A percentile compares a stretch with the other conserved stretches of the same genome.
Conservation (phyloP, 2,329 filamentous ascomycete species). For the Westerdykella aurantiaca region DNA sequence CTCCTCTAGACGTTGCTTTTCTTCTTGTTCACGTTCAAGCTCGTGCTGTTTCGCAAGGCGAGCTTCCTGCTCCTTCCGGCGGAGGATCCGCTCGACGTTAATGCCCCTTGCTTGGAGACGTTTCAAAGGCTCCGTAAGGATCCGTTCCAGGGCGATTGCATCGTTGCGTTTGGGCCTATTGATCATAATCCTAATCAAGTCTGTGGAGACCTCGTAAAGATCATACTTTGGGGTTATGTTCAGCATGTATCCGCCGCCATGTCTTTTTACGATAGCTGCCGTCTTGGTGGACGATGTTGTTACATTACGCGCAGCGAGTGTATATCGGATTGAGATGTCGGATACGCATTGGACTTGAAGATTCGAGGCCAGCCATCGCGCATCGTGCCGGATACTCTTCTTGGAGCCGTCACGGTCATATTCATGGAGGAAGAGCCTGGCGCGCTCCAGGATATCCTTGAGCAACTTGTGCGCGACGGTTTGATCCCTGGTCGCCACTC, state of each 20-base stretch:
- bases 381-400: constrained; percentile 71
- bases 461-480: constrained; percentile 62
- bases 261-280: constrained; percentile 70
- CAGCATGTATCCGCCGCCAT: constrained; percentile 60
- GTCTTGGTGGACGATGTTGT: constrained; percentile 41
- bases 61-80: constrained; percentile 80
- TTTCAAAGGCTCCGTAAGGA: constrained; percentile 77
- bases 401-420: constrained; percentile 58
- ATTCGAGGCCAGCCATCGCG: constrained; percentile 85
- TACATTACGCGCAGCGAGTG: constrained; percentile 65
- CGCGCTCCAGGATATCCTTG: constrained; percentile 79
- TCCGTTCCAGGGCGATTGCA: constrained; percentile 83
- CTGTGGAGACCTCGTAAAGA: constrained; percentile 87
- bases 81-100: constrained; percentile 91
- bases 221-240: constrained; percentile 73
- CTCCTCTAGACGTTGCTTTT: constrained; percentile 42
- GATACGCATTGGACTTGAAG: constrained; percentile 72
- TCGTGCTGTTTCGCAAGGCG: constrained; percentile 81
- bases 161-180: constrained; percentile 80
- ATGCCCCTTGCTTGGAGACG: constrained; percentile 83
- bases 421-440: constrained; percentile 84
- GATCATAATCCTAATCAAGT: constrained; percentile 74
- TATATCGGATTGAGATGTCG: constrained; percentile 69
- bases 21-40: constrained; percentile 60
- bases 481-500: constrained; percentile 61